Evolutionary conservation across 352 stramenopile species (phyloP), one percentile per base, ranked within the genome.

Genomic region (Globisporangium echinulatum): DNA sequence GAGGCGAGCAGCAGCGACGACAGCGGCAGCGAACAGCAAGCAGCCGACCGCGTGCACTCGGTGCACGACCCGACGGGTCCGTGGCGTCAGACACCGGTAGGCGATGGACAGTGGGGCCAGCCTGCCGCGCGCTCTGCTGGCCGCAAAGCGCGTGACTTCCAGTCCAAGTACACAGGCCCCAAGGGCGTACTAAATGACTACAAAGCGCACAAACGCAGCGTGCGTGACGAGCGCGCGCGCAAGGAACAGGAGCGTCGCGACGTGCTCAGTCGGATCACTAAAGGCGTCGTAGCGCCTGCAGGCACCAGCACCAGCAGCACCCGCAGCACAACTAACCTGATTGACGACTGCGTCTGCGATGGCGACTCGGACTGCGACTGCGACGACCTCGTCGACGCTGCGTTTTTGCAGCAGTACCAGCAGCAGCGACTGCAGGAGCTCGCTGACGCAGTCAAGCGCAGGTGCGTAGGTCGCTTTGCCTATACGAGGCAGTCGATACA

Each of bases 181-280:
- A 94, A 94, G 66, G 85, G 85, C 33, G 85, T 94, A 46, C 69
- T 91, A 49, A 87, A 78, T 48, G 85, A 94, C 71, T 91, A 88
- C 73, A 89, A 90, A 63, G 74, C 76, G 13, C 73, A 94, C 67
- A 92, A 90, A 55, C 73, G 72, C 40, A 64, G 82, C 55, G 74
- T 79, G 43, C 63, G 59, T 8, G 59, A 90, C 40, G 77, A 94
- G 77, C 77, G 70, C 25, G 38, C 56, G 54, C 72, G 66, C 44
- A 70, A 76, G 49, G 69, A 90, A 54, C 64, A 69, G 17, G 75
- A 92, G 56, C 78, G 84, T 3, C 60, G 75, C 48, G 62, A 61
- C 1, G 66, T 78, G 25, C 69, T 94, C 48, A 64, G 66, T 46
- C 77, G 85, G 39, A 91, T 94, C 54, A 71, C 79, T 10, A 88